These are phyloP conservation scores for Scleroderma citrinum DNA, from an alignment of 768 basidiomycete species.

Conservation along the genomic window DNA sequence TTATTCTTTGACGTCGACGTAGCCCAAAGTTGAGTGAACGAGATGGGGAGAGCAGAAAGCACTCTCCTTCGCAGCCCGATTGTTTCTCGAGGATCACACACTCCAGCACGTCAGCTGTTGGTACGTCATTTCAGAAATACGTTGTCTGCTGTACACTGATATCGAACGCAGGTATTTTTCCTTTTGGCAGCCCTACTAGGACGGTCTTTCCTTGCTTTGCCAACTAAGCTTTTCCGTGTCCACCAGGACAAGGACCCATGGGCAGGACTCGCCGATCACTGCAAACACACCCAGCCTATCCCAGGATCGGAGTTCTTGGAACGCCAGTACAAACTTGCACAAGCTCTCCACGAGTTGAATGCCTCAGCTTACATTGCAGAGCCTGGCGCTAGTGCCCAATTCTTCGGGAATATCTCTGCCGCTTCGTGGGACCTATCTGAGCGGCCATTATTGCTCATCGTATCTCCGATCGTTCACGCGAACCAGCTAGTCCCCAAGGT, in stretches of 20 bases:
- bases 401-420: constrained; percentile 65
- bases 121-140: too few species aligned
- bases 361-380: constrained; percentile 74
- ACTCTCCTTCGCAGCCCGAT: too few species aligned
- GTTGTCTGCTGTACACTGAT: too few species aligned
- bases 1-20: too few species aligned
- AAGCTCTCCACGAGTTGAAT: constrained; percentile 40
- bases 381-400: constrained; percentile 65
- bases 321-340: constrained; percentile 53
- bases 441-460: constrained; percentile 66
- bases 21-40: too few species aligned
- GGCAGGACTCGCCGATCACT: constrained; percentile 35
- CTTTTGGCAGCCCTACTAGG: too few species aligned
- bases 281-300: constrained; percentile 46
- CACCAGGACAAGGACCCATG: constrained; percentile 8
- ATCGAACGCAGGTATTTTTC: too few species aligned
- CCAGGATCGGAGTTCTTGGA: constrained; percentile 36
- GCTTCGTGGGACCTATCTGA: constrained; percentile 69
- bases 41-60: too few species aligned
- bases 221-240: too few species aligned
- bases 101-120: too few species aligned
- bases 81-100: too few species aligned
- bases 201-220: too few species aligned
- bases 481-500: constrained; percentile 37
- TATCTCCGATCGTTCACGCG: constrained; percentile 37